Percentiles rank a stretch among this genome's conserved stretches.
Evolutionary conservation across 1,284 basidiomycete genomes (phyloP).

Genomic region (Leccinum glutinopallens): DNA sequence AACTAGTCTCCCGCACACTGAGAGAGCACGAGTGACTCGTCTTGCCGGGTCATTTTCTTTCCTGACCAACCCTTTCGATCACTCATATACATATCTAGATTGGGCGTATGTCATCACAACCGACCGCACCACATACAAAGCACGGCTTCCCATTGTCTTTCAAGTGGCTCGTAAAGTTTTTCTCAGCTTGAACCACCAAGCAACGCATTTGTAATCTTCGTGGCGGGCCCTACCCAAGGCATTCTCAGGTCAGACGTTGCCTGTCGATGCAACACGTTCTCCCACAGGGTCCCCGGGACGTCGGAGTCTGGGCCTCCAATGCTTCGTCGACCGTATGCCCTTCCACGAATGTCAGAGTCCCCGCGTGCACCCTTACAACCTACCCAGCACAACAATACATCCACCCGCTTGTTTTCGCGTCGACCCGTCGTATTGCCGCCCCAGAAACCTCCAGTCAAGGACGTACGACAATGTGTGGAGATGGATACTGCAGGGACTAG

Average conservation of each 20-base stretch:
- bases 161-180: constrained; percentile 26
- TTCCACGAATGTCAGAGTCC: not conserved
- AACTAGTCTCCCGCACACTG: constrained; percentile 9
- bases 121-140: constrained; percentile 27
- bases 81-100: constrained; percentile 20
- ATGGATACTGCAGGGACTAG: constrained; percentile 64
- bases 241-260: not conserved
- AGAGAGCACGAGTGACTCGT: constrained; percentile 3
- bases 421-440: constrained; percentile 1
- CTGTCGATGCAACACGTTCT: too few relatives aligned
- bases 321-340: not conserved
- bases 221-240: constrained; percentile 10
- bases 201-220: constrained; percentile 16
- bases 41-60: constrained; percentile 24
- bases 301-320: constrained; percentile 1
- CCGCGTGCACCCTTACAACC: not conserved
- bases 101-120: constrained; percentile 36
- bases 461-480: constrained; percentile 72
- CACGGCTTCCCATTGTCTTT: constrained; percentile 29
- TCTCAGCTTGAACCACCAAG: constrained; percentile 13
- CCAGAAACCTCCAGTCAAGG: not conserved
- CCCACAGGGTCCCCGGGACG: not conserved
- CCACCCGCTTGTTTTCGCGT: constrained; percentile 3
- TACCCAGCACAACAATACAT: not conserved
- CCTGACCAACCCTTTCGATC: not conserved